phyloP scores from a whole-genome alignment of 2,329 filamentous ascomycete species.

The Hypoxylon sp. region DNA sequence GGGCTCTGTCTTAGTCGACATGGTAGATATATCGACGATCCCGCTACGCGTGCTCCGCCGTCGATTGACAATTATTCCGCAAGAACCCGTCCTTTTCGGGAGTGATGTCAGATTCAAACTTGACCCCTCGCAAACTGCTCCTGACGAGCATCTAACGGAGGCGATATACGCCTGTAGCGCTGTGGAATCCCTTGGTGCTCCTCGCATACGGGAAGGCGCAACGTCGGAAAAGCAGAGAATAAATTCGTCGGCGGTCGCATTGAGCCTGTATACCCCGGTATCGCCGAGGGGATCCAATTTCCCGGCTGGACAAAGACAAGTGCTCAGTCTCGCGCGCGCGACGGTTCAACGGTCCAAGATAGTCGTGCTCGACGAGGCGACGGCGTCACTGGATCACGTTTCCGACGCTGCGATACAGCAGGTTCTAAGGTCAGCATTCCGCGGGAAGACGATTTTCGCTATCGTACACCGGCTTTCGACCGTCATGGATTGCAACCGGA shows the following conservation, averaged over 20 bases:
- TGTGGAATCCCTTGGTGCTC: background rate
- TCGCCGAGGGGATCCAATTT: constrained; percentile 5
- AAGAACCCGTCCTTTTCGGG: constrained; percentile 6
- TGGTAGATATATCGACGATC: background rate
- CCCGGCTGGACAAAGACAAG: constrained; percentile 2
- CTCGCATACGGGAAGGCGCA: background rate
- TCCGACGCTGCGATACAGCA: constrained; percentile 3
- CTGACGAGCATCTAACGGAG: constrained; percentile 5
- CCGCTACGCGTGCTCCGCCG: constrained; percentile 5
- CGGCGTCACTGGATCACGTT: constrained; percentile 1
- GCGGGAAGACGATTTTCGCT: background rate
- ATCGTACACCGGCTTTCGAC: constrained; percentile 3
- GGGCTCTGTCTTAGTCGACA: constrained; percentile 2
- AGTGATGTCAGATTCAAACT: constrained; percentile 5
- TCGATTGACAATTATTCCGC: constrained; percentile 4
- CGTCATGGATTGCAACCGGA: constrained; percentile 10
- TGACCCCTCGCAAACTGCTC: constrained; percentile 3
- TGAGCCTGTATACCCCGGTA: background rate
- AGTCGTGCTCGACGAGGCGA: constrained; percentile 3
- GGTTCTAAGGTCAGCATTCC: constrained; percentile 1
- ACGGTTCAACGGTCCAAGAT: constrained; percentile 2
- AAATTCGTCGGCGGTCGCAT: background rate
- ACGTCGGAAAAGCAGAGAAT: background rate
- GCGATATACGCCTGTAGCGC: constrained; percentile 7
- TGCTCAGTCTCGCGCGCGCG: constrained; percentile 11